Conservation (phyloP, 2,329 filamentous ascomycete species). For the Aspergillus brunneoviolaceus region DNA sequence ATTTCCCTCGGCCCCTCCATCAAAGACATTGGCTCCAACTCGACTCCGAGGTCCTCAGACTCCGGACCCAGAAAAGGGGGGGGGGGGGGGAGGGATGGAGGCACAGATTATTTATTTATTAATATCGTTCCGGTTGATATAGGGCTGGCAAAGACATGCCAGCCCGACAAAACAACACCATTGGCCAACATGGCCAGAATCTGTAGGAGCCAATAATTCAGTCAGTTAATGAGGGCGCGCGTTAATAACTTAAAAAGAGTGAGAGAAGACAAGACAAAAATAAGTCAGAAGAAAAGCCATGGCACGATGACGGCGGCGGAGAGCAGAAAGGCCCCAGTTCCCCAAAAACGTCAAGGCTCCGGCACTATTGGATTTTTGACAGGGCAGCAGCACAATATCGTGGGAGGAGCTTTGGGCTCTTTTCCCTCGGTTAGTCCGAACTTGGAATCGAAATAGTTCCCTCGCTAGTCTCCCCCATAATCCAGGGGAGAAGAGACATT, state of each 20-base stretch:
- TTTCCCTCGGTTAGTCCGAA: background rate
- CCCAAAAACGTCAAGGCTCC: constrained; percentile 18
- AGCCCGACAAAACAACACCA: background rate
- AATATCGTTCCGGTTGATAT: background rate
- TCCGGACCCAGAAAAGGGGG: background rate
- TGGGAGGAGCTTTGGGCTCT: background rate
- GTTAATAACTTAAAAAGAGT: too few species aligned
- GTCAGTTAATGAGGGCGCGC: too few species aligned
- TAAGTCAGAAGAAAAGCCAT: background rate
- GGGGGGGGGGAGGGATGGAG: background rate
- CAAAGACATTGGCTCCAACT: background rate
- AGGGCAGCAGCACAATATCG: constrained; percentile 6
- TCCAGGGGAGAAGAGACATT: background rate
- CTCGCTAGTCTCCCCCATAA: background rate
- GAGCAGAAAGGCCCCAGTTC: constrained; percentile 8
- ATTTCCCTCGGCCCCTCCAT: background rate
- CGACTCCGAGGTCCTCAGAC: background rate
- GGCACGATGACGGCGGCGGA: constrained; percentile 15
- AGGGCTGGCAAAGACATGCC: background rate
- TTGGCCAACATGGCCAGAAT: background rate
- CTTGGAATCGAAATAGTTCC: background rate
- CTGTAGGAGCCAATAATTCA: too few species aligned
- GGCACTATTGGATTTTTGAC: constrained; percentile 26
- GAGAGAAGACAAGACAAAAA: too few species aligned
- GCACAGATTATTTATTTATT: too few species aligned